Evolutionary conservation across 2,329 filamentous ascomycete species (phyloP), one percentile per base, ranked within the genome.

Genomic region (Reticulascus tulasneorum): DNA sequence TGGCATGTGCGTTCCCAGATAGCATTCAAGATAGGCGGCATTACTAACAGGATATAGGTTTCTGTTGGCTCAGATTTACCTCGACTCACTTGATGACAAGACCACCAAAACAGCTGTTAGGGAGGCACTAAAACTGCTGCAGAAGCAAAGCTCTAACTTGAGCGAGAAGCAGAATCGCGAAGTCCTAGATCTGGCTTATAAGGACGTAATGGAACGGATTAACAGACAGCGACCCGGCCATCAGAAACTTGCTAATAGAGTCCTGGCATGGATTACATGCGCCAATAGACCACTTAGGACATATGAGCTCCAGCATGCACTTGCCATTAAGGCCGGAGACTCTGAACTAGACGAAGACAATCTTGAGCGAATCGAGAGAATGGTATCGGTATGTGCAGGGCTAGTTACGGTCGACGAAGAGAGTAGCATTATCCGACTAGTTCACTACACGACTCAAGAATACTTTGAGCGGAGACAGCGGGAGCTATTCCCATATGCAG

Each of bases 401-500:
- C 35, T 73, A 9, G 59, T 71, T 2, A 62, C 54, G 0, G 29
- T 66, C 4, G 63, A 71, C 27, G 37, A 59, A 26, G 42, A 61
- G 30, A 69, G 53, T 33, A 34, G 53, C 21, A 50, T 60, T 64
- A 66, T 66, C 22, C 53, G 60, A 15, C 40, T 67, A 9, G 61
- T 63, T 6, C 64, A 69, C 41, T 60, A 63, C 34, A 71, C 68
- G 0, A 54, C 66, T 2, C 61, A 69, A 30, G 58, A 70, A 24
- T 73, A 67, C 43, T 59, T 72, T 29, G 50, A 62, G 18, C 34
- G 35, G 15, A 55, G 33, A 0, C 36, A 30, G 12, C 4, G 3
- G 0, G 6, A 4, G 0, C 43, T 40, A 23, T 48, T 45, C 18
- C 19, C 38, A 1, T 11, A 39, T 6, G 39, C 42, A 1, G 23